Evolutionary conservation across 2,329 filamentous ascomycete genomes (phyloP), one percentile per base, ranked within the genome.

Genomic region (Trichoderma arundinaceum): DNA sequence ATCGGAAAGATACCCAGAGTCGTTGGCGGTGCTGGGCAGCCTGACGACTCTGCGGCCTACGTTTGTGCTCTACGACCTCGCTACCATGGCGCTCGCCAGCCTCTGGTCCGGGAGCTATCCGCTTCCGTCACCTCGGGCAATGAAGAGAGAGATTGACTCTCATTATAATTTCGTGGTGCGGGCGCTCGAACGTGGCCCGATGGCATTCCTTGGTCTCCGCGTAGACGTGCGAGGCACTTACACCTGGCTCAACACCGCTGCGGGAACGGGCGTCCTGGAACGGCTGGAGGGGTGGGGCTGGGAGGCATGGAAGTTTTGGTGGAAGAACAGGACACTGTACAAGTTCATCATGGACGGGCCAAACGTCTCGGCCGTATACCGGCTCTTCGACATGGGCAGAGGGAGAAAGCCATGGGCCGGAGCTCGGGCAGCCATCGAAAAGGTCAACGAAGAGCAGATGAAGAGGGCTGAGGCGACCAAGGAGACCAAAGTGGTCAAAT

Each of bases 231-330:
- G 53, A 43, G 61, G 64, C 13, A 73, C 71, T n/a, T 75, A 73
- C 56, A 65, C 71, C 6, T 82, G 77, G 70, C 69, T 82, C 56
- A 78, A 83, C 69, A 69, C 73, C 39, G 74, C 77, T 9, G 81
- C 80, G 0, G 80, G 81, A 1, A 81, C 79, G 2, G 77, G 80
- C 4, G 73, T 82, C 28, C 72, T 68, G 46, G 77, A 81, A 52
- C 74, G 76, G 6, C 69, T 83, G 4, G 74, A 68, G 1, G 77
- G 76, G 12, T 81, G 77, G 70, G 76, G 75, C 3, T 75, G 71
- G 72, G 72, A 74, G 19, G 78, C 76, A 3, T 82, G 81, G 81
- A 74, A 73, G 67, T 76, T 82, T 38, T 82, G 80, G 80, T 77
- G 76, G 72, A 72, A 67, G 10, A 77, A 83, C 61, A 74, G 74